Conservation (phyloP, 2,329 filamentous ascomycete genomes). For the Aspergillus sp. region DNA sequence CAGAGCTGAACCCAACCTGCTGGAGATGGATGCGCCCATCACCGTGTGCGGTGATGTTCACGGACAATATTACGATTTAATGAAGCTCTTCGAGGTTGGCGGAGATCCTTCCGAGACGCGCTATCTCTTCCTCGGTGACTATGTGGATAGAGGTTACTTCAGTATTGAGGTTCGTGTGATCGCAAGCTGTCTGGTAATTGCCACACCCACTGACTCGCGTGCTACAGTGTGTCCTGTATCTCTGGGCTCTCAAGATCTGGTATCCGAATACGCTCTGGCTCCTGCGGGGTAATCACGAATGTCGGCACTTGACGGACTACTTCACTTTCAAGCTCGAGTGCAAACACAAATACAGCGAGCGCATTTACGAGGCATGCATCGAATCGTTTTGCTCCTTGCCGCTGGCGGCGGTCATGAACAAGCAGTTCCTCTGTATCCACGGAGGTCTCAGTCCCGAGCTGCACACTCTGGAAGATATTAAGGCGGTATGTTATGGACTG, state of each 20-base stretch:
- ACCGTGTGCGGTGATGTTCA: slow-evolving; percentile 98
- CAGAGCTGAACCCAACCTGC: slow-evolving; percentile 85
- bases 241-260: slow-evolving; percentile 98
- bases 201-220: slow-evolving; percentile 11
- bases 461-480: slow-evolving; percentile 91
- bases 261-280: slow-evolving; percentile 98
- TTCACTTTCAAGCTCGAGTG: slow-evolving; percentile 99
- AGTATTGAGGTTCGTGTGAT: slow-evolving; percentile 74
- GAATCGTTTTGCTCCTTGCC: slow-evolving; percentile 95
- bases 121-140: slow-evolving; percentile 96
- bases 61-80: slow-evolving; percentile 98
- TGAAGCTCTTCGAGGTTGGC: slow-evolving; percentile 99
- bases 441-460: slow-evolving; percentile 94
- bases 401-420: slow-evolving; percentile 98
- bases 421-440: slow-evolving; percentile 98
- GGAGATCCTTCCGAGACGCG: slow-evolving; percentile 94
- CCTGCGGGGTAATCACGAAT: slow-evolving; percentile 96
- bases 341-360: slow-evolving; percentile 99
- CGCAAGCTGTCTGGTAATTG: not conserved
- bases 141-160: slow-evolving; percentile 97
- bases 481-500: slow-evolving; percentile 65
- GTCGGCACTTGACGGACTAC: slow-evolving; percentile 97
- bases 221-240: slow-evolving; percentile 83
- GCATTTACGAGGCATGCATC: slow-evolving; percentile 95
- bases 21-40: slow-evolving; percentile 99